Percentiles rank a stretch among this genome's conserved stretches.
Conservation (phyloP, 2,329 filamentous ascomycete genomes). For the Hirsutella rhossiliensis region DNA sequence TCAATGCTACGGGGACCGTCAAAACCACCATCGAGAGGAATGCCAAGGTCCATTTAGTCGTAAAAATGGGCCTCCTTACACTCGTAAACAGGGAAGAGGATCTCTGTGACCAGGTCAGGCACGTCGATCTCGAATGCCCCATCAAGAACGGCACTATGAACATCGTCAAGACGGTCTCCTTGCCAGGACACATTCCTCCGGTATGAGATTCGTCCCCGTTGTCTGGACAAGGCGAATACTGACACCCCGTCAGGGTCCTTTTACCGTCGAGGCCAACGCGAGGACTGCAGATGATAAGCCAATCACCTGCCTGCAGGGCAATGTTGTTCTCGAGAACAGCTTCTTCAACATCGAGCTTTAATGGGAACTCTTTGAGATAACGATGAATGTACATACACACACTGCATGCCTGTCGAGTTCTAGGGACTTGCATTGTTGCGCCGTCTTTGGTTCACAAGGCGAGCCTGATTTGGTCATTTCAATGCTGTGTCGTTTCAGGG, state of each 20-base stretch:
- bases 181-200: constrained; percentile 79
- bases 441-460: too few relatives aligned
- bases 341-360: constrained; percentile 30
- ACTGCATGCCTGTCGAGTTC: too few relatives aligned
- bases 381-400: not conserved
- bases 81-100: constrained; percentile 72
- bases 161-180: constrained; percentile 69
- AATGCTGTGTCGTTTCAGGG: too few relatives aligned
- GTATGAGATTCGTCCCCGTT: constrained; percentile 39
- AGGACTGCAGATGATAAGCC: constrained; percentile 58
- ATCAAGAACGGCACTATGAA: constrained; percentile 65
- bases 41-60: constrained; percentile 68
- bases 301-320: constrained; percentile 79
- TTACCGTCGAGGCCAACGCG: constrained; percentile 80
- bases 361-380: constrained; percentile 3
- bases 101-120: constrained; percentile 78
- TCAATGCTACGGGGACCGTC: constrained; percentile 69
- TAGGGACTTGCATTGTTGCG: too few relatives aligned
- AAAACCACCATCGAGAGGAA: constrained; percentile 61
- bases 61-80: constrained; percentile 91
- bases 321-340: constrained; percentile 46
- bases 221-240: constrained; percentile 5
- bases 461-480: too few relatives aligned
- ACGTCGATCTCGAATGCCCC: constrained; percentile 83
- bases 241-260: constrained; percentile 55